Evolutionary conservation across 192 early-diverging fungal species (phyloP).

Genomic region (Backusella liffmaniae): DNA sequence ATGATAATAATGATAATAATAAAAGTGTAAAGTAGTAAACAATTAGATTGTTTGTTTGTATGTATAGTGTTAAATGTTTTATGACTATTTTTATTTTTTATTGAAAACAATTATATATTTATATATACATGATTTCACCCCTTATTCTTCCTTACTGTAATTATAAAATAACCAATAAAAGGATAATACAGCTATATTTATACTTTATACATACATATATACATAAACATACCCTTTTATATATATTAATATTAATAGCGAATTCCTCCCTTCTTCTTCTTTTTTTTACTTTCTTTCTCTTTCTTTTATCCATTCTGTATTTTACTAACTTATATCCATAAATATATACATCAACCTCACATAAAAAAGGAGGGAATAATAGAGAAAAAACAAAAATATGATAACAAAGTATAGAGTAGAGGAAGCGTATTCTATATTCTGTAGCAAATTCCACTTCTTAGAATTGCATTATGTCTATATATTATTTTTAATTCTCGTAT

Average conservation of each 20-base stretch:
- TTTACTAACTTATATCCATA: no score
- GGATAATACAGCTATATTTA: conserved; percentile 1
- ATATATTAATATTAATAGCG: neutral
- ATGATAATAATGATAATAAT: neutral
- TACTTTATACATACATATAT: neutral
- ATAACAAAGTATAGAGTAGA: neutral
- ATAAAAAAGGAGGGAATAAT: no score
- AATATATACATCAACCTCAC: no score
- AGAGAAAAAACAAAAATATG: no score
- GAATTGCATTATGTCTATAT: conserved; percentile 34
- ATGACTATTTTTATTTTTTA: neutral
- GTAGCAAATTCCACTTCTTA: conserved; percentile 27
- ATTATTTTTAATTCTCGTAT: conserved; percentile 18
- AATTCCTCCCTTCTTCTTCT: neutral
- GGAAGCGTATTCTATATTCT: conserved; percentile 5
- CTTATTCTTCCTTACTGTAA: neutral
- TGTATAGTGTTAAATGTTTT: neutral
- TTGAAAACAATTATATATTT: neutral
- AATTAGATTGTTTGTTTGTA: neutral
- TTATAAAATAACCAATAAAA: neutral
- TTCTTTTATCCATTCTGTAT: no score
- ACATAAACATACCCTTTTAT: neutral
- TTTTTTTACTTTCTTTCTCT: no score
- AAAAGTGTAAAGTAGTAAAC: neutral
- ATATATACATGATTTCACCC: neutral